Evolutionary conservation across 2,329 filamentous ascomycete species (phyloP), one percentile per base, ranked within the genome.

Genomic region (Metarhizium album): DNA sequence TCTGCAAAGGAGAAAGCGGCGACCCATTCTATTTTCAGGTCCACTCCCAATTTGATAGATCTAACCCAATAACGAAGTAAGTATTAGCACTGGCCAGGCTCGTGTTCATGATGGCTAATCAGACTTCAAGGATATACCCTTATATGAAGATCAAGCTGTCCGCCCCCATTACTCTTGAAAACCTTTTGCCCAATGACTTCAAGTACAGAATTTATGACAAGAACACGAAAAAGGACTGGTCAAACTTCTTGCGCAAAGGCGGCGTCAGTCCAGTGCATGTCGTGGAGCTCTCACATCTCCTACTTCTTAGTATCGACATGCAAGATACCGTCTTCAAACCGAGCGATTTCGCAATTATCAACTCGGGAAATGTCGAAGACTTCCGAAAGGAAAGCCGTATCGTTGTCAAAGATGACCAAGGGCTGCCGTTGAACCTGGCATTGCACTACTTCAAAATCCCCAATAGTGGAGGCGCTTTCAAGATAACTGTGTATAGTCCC

Each of bases 201-300:
- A 97, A 98, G 68, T 98, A 98, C 67, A 83, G 91, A 50, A 97
- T 98, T 50, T 98, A 97, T 63, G 93, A 98, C 72, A 96, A 94
- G 72, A 94, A 95, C 66, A 96, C 90, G 0, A 94, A 91, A 74
- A 95, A 94, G 65, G 93, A 98, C 65, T 98, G 93, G 93, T 94
- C 89, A 4, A 98, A 98, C 66, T 98, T 98, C 70, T 72, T 98
- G 45, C 83, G 93, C 52, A 97, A 96, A 67, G 93, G 94, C 24
- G 94, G 94, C 14, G 85, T 97, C 51, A 98, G 93, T 64, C 94
- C 94, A 1, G 90, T 98, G 0, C 93, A 98, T 64, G 90, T 97
- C 9, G 91, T 97, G 18, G 91, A 98, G 68, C 75, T 98, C 20
- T 96, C 91, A 1, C 94, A 97, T 67, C 75, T 98, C 8, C 76